Base-by-base conservation (phyloP, 768 basidiomycete genomes). In the Lactifluus subvellereus region DNA sequence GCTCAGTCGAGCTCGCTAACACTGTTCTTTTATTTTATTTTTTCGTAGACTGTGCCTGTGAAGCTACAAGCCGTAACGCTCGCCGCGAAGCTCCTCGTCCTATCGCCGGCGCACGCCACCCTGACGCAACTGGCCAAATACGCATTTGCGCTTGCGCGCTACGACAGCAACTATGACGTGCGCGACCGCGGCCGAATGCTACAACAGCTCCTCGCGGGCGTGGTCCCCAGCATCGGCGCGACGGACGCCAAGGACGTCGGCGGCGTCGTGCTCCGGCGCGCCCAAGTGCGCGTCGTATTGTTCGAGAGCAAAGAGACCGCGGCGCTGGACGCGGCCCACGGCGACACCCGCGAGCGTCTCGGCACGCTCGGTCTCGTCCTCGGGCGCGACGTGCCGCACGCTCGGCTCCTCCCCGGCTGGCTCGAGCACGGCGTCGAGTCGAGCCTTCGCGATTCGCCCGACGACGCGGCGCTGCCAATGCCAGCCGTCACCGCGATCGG, bases 171-270 rank as follows among this genome's bases (percentile, higher is more conserved):
- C 69, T 96, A 91, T 73, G 93, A 97, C 69, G 88, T 98, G 38
- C 82, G 97, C 37, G 97, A 98, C 72, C 86, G 95, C 30, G 87
- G 85, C 5, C 82, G 96, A 55, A 87, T 94, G 82, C 72, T 97
- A 32, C 75, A 78, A 18, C 82, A 87, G 6, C 79, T 98, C 14
- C 78, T 96, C 16, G 72, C 76, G 2, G 86, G 90, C 38, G 75
- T 83, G 2, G 69, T 67, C 14, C 72, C 71, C 1, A 48, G 43
- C 18, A 57, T 77, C 3, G 64, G 61, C 20, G 59, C 60, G 7
- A 49, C 22, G 16, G 60, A 55, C 35, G 69, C 64, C 13, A 66
- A 54, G 14, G 72, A 70, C 14, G 66, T 68, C 27, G 81, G 83
- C 10, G 87, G 92, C 2, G 93, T 97, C 33, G 78, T 93, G 13